Evolutionary conservation across 1,139 yeast genomes (phyloP).

Genomic region (Geotrichum phurueaensis): DNA sequence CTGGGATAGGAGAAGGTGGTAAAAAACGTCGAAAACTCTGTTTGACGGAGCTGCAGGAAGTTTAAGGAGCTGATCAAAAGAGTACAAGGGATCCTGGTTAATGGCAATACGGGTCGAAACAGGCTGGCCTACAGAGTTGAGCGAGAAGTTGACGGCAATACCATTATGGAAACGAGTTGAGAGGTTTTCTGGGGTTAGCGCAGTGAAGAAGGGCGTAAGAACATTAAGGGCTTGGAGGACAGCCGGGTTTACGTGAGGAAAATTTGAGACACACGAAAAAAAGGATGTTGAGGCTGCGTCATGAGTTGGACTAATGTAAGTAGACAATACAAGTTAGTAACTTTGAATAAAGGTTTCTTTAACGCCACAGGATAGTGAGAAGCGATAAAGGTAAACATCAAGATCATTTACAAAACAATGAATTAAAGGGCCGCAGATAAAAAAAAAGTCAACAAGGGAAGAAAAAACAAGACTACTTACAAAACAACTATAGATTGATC

Average conservation of each 20-base stretch:
- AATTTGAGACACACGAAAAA: conserved; percentile 30
- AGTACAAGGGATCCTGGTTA: conserved; percentile 30
- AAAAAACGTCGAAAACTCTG: conserved; percentile 38
- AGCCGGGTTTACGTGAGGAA: conserved; percentile 36
- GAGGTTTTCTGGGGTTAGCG: conserved; percentile 35
- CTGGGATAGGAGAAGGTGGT: conserved; percentile 35
- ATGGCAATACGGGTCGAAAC: conserved; percentile 34
- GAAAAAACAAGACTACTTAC: conserved; percentile 22
- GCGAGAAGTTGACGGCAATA: conserved; percentile 30
- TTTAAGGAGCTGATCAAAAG: conserved; percentile 32
- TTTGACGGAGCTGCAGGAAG: conserved; percentile 27
- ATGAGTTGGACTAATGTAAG: conserved; percentile 23
- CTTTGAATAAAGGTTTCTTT: neutral
- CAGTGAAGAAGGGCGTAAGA: conserved; percentile 37
- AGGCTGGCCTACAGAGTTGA: conserved; percentile 34
- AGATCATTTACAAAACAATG: neutral
- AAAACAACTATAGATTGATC: conserved; percentile 38
- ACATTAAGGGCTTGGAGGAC: conserved; percentile 36
- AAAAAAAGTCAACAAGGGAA: neutral
- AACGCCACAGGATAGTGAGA: neutral
- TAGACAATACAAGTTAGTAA: neutral
- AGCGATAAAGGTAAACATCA: neutral
- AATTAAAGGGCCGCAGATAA: neutral
- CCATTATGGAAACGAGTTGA: conserved; percentile 38
- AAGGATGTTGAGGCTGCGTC: conserved; percentile 22